Conservation (phyloP, 2,329 filamentous ascomycete genomes). For the Trichoderma arundinaceum region DNA sequence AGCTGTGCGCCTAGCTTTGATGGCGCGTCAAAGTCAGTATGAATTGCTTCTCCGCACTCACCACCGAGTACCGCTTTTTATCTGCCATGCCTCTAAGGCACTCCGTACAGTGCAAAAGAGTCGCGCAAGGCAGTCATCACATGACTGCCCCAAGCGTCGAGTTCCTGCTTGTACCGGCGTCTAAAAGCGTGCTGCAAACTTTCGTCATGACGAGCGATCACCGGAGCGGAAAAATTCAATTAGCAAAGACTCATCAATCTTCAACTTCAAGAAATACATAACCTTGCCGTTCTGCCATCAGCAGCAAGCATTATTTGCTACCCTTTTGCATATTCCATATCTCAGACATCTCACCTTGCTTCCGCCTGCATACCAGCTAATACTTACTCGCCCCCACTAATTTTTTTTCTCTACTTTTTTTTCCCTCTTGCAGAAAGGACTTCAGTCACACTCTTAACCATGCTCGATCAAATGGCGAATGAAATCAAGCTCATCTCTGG, state of each 20-base stretch:
- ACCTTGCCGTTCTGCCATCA: neutral
- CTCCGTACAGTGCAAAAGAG: slow-evolving; percentile 30
- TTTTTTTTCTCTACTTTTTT: slow-evolving; percentile 20
- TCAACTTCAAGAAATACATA: neutral
- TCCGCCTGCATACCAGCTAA: slow-evolving; percentile 18
- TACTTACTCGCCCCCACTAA: slow-evolving; percentile 15
- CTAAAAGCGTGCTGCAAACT: slow-evolving; percentile 11
- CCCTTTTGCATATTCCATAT: neutral
- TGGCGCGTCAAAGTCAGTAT: neutral
- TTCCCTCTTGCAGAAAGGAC: slow-evolving; percentile 30
- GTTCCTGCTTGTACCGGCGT: neutral
- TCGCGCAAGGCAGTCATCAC: neutral
- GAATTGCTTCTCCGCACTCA: neutral
- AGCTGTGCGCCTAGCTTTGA: neutral
- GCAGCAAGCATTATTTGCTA: neutral
- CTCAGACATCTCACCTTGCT: neutral
- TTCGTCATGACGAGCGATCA: neutral
- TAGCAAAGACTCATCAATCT: neutral
- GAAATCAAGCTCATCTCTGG: slow-evolving; percentile 60
- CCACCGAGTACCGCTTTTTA: neutral
- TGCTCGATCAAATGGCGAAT: slow-evolving; percentile 56
- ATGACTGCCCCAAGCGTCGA: slow-evolving; percentile 17
- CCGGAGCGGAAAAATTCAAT: slow-evolving; percentile 15
- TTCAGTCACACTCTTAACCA: slow-evolving; percentile 39
- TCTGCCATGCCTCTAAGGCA: neutral